phyloP scores from a whole-genome alignment of 179 eudicot species.

The Vitellaria paradoxa region DNA sequence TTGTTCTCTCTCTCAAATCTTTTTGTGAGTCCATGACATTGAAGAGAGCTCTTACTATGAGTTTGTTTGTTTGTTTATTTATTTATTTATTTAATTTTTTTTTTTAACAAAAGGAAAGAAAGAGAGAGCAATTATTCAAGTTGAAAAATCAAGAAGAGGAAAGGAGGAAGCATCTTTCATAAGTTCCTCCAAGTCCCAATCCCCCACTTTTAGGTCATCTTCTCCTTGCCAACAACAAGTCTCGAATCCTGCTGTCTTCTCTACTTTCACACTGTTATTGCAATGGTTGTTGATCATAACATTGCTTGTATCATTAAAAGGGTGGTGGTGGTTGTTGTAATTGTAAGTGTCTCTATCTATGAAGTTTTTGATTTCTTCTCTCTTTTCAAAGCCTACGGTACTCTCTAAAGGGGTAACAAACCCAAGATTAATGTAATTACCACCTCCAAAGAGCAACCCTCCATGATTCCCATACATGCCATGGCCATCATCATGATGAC shows the following conservation, averaged over 20 bases:
- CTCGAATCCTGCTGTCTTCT: constrained; percentile 31
- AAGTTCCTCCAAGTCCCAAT: constrained; percentile 83
- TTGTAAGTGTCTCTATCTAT: constrained; percentile 25
- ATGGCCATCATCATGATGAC: neutral
- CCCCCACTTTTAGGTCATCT: constrained; percentile 63
- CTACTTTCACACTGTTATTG: neutral
- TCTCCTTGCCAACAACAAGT: constrained; percentile 45
- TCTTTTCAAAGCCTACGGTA: constrained; percentile 30
- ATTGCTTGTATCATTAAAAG: constrained; percentile 28
- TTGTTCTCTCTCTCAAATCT: neutral
- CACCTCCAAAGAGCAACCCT: constrained; percentile 20
- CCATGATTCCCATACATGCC: constrained; percentile 32
- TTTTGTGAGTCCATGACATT: neutral
- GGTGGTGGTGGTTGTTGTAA: constrained; percentile 26
- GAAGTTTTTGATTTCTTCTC: constrained; percentile 25
- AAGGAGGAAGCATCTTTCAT: constrained; percentile 69
- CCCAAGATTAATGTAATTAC: constrained; percentile 23
- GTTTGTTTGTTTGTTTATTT: neutral
- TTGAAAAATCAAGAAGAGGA: constrained; percentile 44
- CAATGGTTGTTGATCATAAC: too few species aligned
- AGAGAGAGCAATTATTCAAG: neutral
- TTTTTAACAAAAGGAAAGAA: neutral
- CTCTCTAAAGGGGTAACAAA: constrained; percentile 54
- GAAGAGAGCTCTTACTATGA: too few species aligned
- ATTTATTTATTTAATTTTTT: neutral